phyloP scores from a whole-genome alignment of 257 asterid genomes.

The Lavandula angustifolia region DNA sequence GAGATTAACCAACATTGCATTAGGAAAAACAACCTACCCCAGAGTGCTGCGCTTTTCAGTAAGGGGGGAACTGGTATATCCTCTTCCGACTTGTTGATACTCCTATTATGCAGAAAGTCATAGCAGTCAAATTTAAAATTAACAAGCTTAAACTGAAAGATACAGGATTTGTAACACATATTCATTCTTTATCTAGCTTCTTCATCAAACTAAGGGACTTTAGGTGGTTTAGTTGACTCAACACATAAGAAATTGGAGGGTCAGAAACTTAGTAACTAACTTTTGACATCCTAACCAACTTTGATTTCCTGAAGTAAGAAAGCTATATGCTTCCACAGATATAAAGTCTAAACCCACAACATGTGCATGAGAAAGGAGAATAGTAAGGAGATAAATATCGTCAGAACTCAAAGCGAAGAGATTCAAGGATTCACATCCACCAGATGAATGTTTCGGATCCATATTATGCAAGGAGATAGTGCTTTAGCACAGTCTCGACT shows the following conservation, averaged over 20 bases:
- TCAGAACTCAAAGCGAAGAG: not conserved
- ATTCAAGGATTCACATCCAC: not conserved
- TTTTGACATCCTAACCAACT: not conserved
- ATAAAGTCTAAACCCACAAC: too few relatives aligned
- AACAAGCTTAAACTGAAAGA: not conserved
- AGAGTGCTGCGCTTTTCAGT: conserved; percentile 80
- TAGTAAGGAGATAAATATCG: too few relatives aligned
- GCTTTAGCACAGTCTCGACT: not conserved
- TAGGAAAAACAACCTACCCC: conserved; percentile 63
- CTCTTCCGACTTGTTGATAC: conserved; percentile 77
- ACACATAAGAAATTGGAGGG: not conserved
- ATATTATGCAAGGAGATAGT: not conserved
- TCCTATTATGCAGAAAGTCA: conserved; percentile 50
- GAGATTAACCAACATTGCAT: not conserved
- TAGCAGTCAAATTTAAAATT: conserved; percentile 1
- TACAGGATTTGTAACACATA: not conserved
- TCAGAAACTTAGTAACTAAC: not conserved
- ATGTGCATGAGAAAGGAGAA: too few relatives aligned
- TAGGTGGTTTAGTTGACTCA: not conserved
- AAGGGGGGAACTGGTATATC: conserved; percentile 92
- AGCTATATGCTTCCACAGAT: not conserved
- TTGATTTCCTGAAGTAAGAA: not conserved
- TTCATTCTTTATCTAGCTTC: not conserved
- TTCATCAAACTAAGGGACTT: conserved; percentile 1
- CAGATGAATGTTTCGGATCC: not conserved